Evolutionary conservation across 257 asterid genomes (phyloP), one percentile per base, ranked within the genome.

Genomic region (Schizonepeta tenuifolia): DNA sequence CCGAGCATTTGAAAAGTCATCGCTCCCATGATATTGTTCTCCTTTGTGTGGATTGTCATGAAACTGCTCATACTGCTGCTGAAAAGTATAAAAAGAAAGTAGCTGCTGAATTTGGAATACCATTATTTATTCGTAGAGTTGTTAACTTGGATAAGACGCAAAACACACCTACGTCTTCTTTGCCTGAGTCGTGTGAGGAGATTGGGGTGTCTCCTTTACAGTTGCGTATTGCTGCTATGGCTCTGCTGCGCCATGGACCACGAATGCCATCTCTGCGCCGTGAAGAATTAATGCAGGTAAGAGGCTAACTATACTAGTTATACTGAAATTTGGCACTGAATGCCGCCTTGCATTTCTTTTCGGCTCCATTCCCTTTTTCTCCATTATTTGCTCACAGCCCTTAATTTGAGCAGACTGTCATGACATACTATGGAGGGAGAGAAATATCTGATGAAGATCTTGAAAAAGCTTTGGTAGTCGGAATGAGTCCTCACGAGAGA

Each of bases 1-100:
- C 99, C 14, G 99, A 94, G 91, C 97, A 91, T 79, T 77, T 94
- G 79, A 91, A 94, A 79, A 94, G 99, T 70, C 99, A 93, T 64
- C 96, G 98, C 56, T 93, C 98, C 31, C 98, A 91, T 79, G 98
- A 94, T 81, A 94, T 94, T 65, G 97, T 94, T 83, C 96, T 94
- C 54, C 88, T 94, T 70, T 94, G 99, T 47, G 99, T 94, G 80
- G 97, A 94, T 77, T 94, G 99, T 73, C 99, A 94, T 68, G 99
- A 94, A 86, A 78, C 73, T 76, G 97, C 99, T 65, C 99, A 94
- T 77, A 93, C 90, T 77, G 96, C 97, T 65, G 96, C 99, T 18
- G 99, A 94, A 70, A 94, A 86, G 86, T 86, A 87, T 86, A 94
- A 94, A 86, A 90, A 75, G 74, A 77, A 82, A 74, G 78, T 89